These are phyloP conservation scores for Candida parachauliodes DNA, from an alignment of 805 yeast genomes.

Conservation along the genomic window DNA sequence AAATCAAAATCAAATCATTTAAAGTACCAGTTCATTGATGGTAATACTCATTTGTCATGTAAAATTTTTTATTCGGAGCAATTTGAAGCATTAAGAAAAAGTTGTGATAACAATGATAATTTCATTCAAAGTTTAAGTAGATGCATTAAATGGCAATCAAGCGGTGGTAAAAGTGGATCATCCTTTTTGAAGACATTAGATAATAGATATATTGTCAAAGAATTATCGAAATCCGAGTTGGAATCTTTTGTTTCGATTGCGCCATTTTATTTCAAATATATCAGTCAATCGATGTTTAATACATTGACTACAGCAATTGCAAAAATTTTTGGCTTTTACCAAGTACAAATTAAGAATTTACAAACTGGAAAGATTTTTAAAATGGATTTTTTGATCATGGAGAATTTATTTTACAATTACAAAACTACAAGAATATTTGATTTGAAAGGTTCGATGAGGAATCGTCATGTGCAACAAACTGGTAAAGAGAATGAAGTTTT, in stretches of 20 bases:
- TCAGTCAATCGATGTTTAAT: constrained; percentile 92
- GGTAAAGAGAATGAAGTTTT: constrained; percentile 93
- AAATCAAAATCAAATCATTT: constrained; percentile 86
- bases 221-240: constrained; percentile 79
- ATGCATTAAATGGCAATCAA: constrained; percentile 92
- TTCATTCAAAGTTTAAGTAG: constrained; percentile 88
- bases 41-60: constrained; percentile 78
- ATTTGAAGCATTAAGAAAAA: constrained; percentile 86
- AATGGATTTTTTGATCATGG: constrained; percentile 94
- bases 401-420: constrained; percentile 82
- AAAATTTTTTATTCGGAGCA: constrained; percentile 94
- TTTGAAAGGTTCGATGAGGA: constrained; percentile 96
- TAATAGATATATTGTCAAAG: constrained; percentile 85
- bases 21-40: constrained; percentile 88
- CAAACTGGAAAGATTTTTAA: constrained; percentile 71
- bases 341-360: constrained; percentile 81
- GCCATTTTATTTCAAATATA: constrained; percentile 93
- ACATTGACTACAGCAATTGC: constrained; percentile 93
- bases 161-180: constrained; percentile 96
- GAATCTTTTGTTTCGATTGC: constrained; percentile 95
- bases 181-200: constrained; percentile 90
- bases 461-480: constrained; percentile 93
- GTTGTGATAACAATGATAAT: constrained; percentile 71
- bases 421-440: constrained; percentile 87
- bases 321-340: constrained; percentile 93